phyloP scores from a whole-genome alignment of 2,329 filamentous ascomycete genomes.

The Trichocomaceae sp. region DNA sequence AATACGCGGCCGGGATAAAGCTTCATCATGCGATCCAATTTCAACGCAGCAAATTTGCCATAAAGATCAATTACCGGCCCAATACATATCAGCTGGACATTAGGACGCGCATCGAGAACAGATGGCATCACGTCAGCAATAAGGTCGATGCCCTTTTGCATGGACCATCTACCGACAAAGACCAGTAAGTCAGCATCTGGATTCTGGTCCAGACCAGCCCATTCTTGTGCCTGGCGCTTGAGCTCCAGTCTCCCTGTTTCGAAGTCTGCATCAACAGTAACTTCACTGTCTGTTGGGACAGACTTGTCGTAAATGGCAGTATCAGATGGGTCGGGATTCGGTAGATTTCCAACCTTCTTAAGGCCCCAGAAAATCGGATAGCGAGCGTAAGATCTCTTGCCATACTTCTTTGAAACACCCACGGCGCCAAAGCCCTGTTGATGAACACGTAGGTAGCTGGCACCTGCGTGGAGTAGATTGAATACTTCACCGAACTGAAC shows the following conservation, averaged over 20 bases:
- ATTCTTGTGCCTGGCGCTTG: constrained; percentile 58
- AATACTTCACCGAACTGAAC: constrained; percentile 64
- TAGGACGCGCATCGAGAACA: constrained; percentile 53
- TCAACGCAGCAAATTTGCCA: constrained; percentile 61
- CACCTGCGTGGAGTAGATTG: constrained; percentile 61
- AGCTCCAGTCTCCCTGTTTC: constrained; percentile 50
- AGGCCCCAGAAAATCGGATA: constrained; percentile 66
- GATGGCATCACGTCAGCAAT: constrained; percentile 62
- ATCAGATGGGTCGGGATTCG: constrained; percentile 61
- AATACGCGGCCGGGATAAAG: constrained; percentile 59
- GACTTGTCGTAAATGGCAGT: constrained; percentile 55
- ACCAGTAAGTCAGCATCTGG: constrained; percentile 60
- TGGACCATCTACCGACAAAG: constrained; percentile 63
- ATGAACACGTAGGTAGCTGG: constrained; percentile 59
- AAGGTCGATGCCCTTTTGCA: constrained; percentile 63
- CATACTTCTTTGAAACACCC: constrained; percentile 62
- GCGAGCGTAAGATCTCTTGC: constrained; percentile 58
- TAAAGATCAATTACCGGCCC: constrained; percentile 63
- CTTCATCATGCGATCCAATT: constrained; percentile 58
- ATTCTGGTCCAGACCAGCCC: constrained; percentile 58
- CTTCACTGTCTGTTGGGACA: constrained; percentile 43
- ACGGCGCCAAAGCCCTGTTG: constrained; percentile 63
- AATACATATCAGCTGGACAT: constrained; percentile 57
- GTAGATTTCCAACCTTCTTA: constrained; percentile 55
- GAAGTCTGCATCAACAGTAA: constrained; percentile 48